Evolutionary conservation across 2,329 filamentous ascomycete genomes (phyloP).

Genomic region (Coniochaeta hoffmannii): DNA sequence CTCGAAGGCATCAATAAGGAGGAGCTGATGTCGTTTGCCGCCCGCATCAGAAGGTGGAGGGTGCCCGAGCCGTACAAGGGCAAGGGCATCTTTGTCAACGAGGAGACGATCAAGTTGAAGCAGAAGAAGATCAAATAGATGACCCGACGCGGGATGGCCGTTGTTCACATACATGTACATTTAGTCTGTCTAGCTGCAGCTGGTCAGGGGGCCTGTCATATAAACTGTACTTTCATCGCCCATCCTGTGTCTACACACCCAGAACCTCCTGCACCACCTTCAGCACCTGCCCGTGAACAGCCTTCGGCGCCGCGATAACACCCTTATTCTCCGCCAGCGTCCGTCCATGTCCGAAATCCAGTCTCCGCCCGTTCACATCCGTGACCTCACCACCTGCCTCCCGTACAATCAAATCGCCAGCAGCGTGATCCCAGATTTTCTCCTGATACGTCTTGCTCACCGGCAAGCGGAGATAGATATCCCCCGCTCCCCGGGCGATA

Average conservation of each 20-base stretch:
- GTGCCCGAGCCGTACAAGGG: constrained; percentile 97
- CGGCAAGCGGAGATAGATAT: constrained; percentile 88
- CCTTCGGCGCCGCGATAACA: constrained; percentile 77
- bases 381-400: constrained; percentile 91
- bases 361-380: constrained; percentile 73
- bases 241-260: constrained; percentile 15
- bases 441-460: constrained; percentile 79
- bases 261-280: constrained; percentile 77
- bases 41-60: constrained; percentile 80
- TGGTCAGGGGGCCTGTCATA: constrained; percentile 12
- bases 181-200: constrained; percentile 3
- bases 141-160: not conserved
- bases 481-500: constrained; percentile 87
- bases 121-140: constrained; percentile 89
- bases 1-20: constrained; percentile 84
- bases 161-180: too few relatives aligned
- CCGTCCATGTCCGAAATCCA: constrained; percentile 82
- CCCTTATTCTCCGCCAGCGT: constrained; percentile 89
- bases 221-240: constrained; percentile 17
- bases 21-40: constrained; percentile 84
- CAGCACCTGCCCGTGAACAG: constrained; percentile 69
- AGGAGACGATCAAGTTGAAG: constrained; percentile 97
- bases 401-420: constrained; percentile 86
- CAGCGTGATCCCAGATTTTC: constrained; percentile 99
- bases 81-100: constrained; percentile 97